Conservation (phyloP, 176 grass and related monocot genomes). For the Cymbopogon citratus region DNA sequence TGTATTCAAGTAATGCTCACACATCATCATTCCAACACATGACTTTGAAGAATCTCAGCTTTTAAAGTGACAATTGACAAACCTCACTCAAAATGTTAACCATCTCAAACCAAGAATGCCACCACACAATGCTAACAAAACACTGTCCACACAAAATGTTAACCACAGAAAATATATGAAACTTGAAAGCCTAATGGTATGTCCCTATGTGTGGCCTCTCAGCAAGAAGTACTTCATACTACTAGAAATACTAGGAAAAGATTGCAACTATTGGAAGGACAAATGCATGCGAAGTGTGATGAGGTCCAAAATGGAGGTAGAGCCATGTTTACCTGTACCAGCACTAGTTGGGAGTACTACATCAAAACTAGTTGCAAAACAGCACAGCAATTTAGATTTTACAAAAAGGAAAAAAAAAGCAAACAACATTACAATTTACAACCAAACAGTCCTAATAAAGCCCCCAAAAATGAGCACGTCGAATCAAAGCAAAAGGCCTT, state of each 20-base stretch:
- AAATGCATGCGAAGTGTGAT: background rate
- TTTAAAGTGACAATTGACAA: conserved; percentile 17
- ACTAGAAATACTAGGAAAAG: conserved; percentile 6
- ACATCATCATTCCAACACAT: conserved; percentile 23
- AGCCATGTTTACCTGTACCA: background rate
- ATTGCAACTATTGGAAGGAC: conserved; percentile 9
- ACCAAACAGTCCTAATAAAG: background rate
- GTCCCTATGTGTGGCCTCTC: background rate
- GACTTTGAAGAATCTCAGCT: conserved; percentile 6
- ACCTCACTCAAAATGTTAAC: background rate
- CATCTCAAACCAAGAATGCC: background rate
- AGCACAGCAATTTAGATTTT: background rate
- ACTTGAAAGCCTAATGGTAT: background rate
- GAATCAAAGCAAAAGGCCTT: background rate
- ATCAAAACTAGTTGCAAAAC: background rate
- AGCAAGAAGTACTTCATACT: conserved; percentile 3
- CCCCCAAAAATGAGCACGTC: background rate
- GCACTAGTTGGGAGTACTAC: background rate
- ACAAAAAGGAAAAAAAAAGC: background rate
- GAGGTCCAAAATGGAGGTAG: conserved; percentile 2
- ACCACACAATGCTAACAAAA: conserved; percentile 1
- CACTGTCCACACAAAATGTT: background rate
- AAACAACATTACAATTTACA: background rate
- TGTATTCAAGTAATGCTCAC: background rate
- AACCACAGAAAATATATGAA: background rate